A percentile compares a stretch with the other conserved stretches of the same genome.
Conservation (phyloP, 1,284 basidiomycete species). For the Puccinia novopanici region DNA sequence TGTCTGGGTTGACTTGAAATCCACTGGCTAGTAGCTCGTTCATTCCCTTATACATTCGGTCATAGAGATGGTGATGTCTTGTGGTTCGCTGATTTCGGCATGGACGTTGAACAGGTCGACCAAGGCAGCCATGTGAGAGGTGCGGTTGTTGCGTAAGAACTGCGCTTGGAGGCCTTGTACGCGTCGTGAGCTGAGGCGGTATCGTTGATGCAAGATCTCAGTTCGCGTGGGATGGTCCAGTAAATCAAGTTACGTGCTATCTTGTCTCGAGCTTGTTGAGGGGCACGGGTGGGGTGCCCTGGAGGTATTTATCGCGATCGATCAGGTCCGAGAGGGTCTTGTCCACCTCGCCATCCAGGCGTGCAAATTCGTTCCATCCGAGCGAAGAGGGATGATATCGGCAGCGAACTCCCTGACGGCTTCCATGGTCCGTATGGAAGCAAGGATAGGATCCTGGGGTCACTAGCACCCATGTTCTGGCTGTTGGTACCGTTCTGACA, state of each 20-base stretch:
- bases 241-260: slow-evolving; percentile 30
- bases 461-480: neutral
- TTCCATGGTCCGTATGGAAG: slow-evolving; percentile 30
- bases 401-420: slow-evolving; percentile 22
- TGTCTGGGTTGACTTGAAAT: slow-evolving; percentile 11
- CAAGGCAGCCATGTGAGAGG: slow-evolving; percentile 26
- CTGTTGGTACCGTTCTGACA: neutral
- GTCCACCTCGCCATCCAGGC: slow-evolving; percentile 26
- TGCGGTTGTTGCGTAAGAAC: slow-evolving; percentile 31
- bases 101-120: slow-evolving; percentile 35
- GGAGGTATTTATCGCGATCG: slow-evolving; percentile 19
- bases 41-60: slow-evolving; percentile 8
- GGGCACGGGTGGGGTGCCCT: neutral
- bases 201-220: slow-evolving; percentile 16
- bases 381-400: slow-evolving; percentile 25
- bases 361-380: slow-evolving; percentile 20
- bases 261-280: slow-evolving; percentile 13
- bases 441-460: slow-evolving; percentile 22
- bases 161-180: slow-evolving; percentile 10
- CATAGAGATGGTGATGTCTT: slow-evolving; percentile 28
- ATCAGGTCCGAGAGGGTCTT: slow-evolving; percentile 24
- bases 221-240: slow-evolving; percentile 31
- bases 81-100: slow-evolving; percentile 1
- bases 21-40: slow-evolving; percentile 22
- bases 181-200: slow-evolving; percentile 17